phyloP scores from a whole-genome alignment of 1,284 basidiomycete genomes.

The Mycena sp. region DNA sequence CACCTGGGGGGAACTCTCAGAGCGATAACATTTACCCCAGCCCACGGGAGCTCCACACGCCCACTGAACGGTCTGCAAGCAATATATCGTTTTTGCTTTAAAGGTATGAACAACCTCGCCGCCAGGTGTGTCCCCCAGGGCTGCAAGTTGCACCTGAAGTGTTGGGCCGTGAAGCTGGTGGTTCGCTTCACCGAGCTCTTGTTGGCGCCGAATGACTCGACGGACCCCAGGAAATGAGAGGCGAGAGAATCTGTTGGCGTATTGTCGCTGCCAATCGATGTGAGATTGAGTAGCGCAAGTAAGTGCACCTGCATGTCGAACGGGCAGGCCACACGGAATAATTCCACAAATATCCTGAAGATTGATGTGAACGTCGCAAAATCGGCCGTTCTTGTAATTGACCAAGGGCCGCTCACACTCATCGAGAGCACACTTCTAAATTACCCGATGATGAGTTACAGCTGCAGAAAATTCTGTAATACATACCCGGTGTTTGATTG shows the following conservation, averaged over 20 bases:
- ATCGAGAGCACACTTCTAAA: no score
- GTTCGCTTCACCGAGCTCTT: background rate
- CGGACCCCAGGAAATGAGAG: constrained; percentile 15
- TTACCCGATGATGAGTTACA: no score
- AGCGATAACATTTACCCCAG: background rate
- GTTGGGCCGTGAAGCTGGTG: background rate
- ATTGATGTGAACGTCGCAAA: background rate
- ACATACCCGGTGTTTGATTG: no score
- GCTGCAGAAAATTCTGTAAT: no score
- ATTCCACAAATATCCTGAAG: background rate
- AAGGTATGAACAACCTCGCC: background rate
- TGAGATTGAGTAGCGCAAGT: constrained; percentile 3
- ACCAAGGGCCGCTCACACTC: no score
- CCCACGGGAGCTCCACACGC: background rate
- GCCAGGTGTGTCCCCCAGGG: background rate
- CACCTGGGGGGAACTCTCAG: background rate
- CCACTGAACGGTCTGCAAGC: background rate
- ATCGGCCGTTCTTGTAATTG: background rate
- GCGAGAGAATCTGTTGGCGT: constrained; percentile 1
- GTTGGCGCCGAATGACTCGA: constrained; percentile 10
- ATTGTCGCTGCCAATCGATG: constrained; percentile 4
- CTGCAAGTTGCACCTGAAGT: background rate
- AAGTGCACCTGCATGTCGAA: background rate
- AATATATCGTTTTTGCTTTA: background rate
- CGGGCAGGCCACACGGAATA: background rate